Percentiles rank a stretch among this genome's conserved stretches.
Evolutionary conservation across 257 asterid species (phyloP).

Genomic region (Haberlea rhodopensis): DNA sequence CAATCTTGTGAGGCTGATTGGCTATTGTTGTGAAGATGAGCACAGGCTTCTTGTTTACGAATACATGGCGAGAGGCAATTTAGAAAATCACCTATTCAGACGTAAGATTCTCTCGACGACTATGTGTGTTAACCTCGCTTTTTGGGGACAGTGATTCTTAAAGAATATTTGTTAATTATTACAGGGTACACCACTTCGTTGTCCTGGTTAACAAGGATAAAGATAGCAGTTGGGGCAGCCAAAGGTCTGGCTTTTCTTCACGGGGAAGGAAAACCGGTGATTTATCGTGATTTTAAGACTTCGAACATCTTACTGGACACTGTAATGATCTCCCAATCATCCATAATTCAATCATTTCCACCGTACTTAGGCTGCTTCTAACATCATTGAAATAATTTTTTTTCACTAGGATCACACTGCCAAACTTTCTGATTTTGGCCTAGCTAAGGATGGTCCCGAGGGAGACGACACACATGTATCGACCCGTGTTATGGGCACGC

Average conservation of each 20-base stretch:
- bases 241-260: constrained; percentile 82
- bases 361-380: constrained; percentile 1
- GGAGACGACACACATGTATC: constrained; percentile 73
- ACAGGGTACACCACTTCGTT: constrained; percentile 56
- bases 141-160: not conserved
- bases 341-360: not conserved
- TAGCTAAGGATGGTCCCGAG: constrained; percentile 81
- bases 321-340: constrained; percentile 21
- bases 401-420: constrained; percentile 53
- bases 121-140: not conserved
- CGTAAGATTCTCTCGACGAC: constrained; percentile 40
- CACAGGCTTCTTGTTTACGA: constrained; percentile 86
- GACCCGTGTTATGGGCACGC: constrained; percentile 84
- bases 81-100: constrained; percentile 67
- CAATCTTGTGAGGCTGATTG: constrained; percentile 73
- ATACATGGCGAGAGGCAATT: constrained; percentile 68
- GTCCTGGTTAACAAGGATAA: constrained; percentile 71
- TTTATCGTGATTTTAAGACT: constrained; percentile 75
- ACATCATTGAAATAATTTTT: constrained; percentile 6
- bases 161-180: not conserved
- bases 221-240: constrained; percentile 72
- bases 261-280: constrained; percentile 69
- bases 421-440: constrained; percentile 79
- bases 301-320: constrained; percentile 61
- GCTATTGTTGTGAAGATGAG: constrained; percentile 81